Base-by-base conservation (phyloP, 441 rosid genomes). In the Erodium trifolium region DNA sequence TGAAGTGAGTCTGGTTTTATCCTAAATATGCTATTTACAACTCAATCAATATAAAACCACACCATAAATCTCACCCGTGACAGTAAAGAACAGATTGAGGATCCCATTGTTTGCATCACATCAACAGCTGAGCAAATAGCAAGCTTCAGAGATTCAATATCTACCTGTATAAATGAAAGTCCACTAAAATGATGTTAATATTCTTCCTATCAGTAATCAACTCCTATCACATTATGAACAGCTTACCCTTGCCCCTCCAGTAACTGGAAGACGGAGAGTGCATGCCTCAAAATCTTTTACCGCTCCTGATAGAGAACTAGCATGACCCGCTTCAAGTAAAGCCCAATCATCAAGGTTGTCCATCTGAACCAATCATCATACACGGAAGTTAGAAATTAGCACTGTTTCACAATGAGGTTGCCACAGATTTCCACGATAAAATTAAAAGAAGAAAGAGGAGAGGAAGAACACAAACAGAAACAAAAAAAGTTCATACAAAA, bases 61-160 rank as follows among this genome's bases (percentile, higher is more conserved):
- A 39, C 23, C 9, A 17, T 63, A 19, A 35, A 76, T 67, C 91
- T 82, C 65, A 92, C 99, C 90, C 80, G 87, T 31, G 93, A 80
- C 67, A 80, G 86, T 73, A 85, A 82, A 68, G 88, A 81, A 76
- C 84, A 84, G 73, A 87, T 82, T 68, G 94, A 87, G 37, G 88
- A 83, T 85, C 92, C 97, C 83, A 88, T 86, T 55, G 87, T 82
- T 76, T 87, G 94, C 97, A 94, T 86, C 77, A 94, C 89, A 72
- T 88, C 96, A 45, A 92, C 90, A 60, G 97, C 97, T 4, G 97
- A 90, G 80, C 86, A 82, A 84, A 92, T 75, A 76, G 95, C 96
- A 72, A 75, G 79, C 80, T 89, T 86, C 82, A 94, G 68, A 29
- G 92, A 82, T 75, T 87, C 91, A 71, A 73, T 72, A 67, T 94